Base-by-base conservation (phyloP, 768 basidiomycete species). In the Thelephora aurantiotincta region DNA sequence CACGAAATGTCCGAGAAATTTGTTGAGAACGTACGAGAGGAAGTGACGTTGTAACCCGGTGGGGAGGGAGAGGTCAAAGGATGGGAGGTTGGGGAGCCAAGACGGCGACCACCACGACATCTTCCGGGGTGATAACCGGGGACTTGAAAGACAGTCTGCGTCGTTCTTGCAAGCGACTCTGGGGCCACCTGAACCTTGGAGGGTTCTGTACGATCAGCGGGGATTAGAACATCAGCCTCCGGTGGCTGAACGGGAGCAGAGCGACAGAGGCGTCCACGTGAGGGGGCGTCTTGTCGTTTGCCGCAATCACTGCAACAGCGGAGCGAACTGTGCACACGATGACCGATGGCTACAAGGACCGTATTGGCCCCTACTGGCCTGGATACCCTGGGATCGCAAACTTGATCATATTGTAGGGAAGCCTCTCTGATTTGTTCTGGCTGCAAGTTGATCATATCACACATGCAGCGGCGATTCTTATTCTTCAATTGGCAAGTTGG, bases 1-100 rank as follows among this genome's bases (percentile, higher is more conserved):
- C 47, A 97, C 73, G 51, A 96, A 73, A 58, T 83, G 84, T 11
- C 93, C 93, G 0, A 97, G 67, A 6, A 77, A 73, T 57, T 79
- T 80, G 70, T 80, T 84, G 52, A 97, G 73, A 46, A 90, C 66
- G 60, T 91, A 97, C 1, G 91, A 91, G 33, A 97, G 70, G 66
- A 97, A 92, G 49, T 88, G 78, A 46, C 80, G 72, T 67, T 96
- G 91, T 42, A 97, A 82, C 48, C 69, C 67, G 7, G 83, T 71
- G 13, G 85, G 80, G 19, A 88, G 55, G 46, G 71, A 59, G 56
- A 83, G 72, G 59, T 80, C 79, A 58, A 88, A 68, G 38, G 70
- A 69, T 14, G 84, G 82, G 35, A 86, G 64, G 18, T 64, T 54
- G 3, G 70, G 61, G 33, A 71, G 60, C 60, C 71, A 72, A 19